Base-by-base conservation (phyloP, 495 filamentous ascomycete species). In the Aspergillus asperescens region DNA sequence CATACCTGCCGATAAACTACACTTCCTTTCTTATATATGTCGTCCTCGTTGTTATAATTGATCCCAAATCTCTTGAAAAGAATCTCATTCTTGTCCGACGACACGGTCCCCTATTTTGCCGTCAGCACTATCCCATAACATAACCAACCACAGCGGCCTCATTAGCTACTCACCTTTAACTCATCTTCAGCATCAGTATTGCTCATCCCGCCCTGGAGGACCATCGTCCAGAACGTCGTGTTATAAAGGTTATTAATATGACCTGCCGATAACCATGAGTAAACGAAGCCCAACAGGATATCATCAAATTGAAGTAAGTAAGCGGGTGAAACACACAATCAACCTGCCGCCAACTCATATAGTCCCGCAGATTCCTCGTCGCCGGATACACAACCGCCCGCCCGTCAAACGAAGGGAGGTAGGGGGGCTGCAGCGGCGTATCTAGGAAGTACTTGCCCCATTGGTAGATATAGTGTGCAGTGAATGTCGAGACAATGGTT, bases 171-270 rank as follows among this genome's bases (percentile, higher is more conserved):
- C 54, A 88, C 88, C 62, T 85, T 82, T 23, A 97, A 75, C 44
- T 78, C 79, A 59, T 84, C 77, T 64, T 96, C 93, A 0, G 93
- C 93, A 58, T 88, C 83, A 16, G 79, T 84, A 7, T 78, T 76
- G 41, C 79, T 81, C 74, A 93, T 79, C 0, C 84, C 87, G 0
- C 90, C 91, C 35, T 81, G 71, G 46, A 85, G 79, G 20, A 96
- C 84, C 61, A 97, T 75, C 0, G 84, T 77, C 93, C 93, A 97
- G 63, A 96, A 97, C 0, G 90, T 91, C 1, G 93, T 98, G 61
- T 98, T 98, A 67, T 95, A 96, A 13, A 97, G 77, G 63, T 98
- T 98, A 67, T 98, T 98, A 59, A 98, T 92, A 66, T 98, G 93
- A 62, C 89, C 89, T 91, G 52, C 1, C 9, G 9, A 34, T 13